Conservation (phyloP, 2,329 filamentous ascomycete genomes). For the Leptographium radiaticola region DNA sequence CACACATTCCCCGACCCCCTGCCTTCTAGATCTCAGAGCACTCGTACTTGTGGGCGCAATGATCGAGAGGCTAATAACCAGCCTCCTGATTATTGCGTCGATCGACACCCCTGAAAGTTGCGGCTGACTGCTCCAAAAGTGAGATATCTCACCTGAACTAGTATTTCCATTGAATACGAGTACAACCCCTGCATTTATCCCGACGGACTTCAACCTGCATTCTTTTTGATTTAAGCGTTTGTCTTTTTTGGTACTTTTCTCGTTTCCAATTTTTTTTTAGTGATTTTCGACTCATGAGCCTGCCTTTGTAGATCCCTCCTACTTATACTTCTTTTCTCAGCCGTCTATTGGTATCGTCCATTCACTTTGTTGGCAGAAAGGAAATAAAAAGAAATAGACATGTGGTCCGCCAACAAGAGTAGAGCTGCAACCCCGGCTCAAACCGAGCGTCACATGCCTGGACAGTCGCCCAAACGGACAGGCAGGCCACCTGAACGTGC, state of each 20-base stretch:
- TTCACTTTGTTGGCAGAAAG: background rate
- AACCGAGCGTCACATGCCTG: no score
- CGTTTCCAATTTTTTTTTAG: background rate
- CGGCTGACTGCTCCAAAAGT: no score
- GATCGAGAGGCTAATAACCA: background rate
- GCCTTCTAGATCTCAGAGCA: background rate
- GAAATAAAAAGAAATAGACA: background rate
- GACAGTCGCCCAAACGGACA: background rate
- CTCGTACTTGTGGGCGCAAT: background rate
- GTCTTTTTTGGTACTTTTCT: background rate
- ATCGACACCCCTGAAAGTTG: background rate
- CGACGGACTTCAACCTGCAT: no score
- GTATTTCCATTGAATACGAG: no score
- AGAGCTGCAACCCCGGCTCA: background rate
- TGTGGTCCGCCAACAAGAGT: background rate
- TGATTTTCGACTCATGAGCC: background rate
- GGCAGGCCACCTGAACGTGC: background rate
- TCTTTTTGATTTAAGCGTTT: background rate
- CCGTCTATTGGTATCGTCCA: conserved; percentile 3
- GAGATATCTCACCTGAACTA: no score
- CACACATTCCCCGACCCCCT: background rate
- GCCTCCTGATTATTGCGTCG: background rate
- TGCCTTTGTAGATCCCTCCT: background rate
- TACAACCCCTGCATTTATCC: no score
- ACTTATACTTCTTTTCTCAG: background rate